Base-by-base conservation (phyloP, 768 basidiomycete species). In the Podaxis pistillaris region DNA sequence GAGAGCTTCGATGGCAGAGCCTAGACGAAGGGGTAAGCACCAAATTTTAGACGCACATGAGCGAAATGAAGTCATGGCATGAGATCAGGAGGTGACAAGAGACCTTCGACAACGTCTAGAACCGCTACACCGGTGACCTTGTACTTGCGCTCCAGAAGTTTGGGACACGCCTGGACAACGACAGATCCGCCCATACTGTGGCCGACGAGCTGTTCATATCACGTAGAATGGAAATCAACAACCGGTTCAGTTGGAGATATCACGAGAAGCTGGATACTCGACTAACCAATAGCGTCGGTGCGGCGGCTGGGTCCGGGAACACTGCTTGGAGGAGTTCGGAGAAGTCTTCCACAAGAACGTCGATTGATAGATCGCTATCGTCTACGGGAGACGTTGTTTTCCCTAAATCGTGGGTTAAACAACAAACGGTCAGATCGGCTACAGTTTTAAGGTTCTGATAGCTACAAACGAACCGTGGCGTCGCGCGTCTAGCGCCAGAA, bases 101-200 rank as follows among this genome's bases (percentile, higher is more conserved):
- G 38, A 92, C 94, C 93, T 78, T 96, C 94, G 1, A 96, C 94
- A 17, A 95, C 92, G 67, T 96, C 94, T 2, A 96, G 76, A 1
- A 96, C 94, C 0, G 83, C 84, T 8, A 93, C 87, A 4, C 94
- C 94, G 1, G 84, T 81, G 2, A 98, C 78, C 13, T 80, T 81
- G 67, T 93, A 96, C 53, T 86, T 85, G 24, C 76, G 77, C 49
- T 85, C 81, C 58, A 91, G 83, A 1, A 99, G 78, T 17, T 75
- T 70, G 1, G 92, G 85, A 64, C 86, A 87, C 1, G 88, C 82
- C 4, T 87, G 84, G 7, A 90, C 86, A 22, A 93, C 83, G 3
- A 97, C 95, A 0, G 95, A 89, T 26, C 96, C 96, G 13, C 97
- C 97, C 90, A 99, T 96, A 63, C 93, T 96, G 71, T 99, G 97